Base-by-base conservation (phyloP, 345 rosid species). In the Salix arbutifolia region DNA sequence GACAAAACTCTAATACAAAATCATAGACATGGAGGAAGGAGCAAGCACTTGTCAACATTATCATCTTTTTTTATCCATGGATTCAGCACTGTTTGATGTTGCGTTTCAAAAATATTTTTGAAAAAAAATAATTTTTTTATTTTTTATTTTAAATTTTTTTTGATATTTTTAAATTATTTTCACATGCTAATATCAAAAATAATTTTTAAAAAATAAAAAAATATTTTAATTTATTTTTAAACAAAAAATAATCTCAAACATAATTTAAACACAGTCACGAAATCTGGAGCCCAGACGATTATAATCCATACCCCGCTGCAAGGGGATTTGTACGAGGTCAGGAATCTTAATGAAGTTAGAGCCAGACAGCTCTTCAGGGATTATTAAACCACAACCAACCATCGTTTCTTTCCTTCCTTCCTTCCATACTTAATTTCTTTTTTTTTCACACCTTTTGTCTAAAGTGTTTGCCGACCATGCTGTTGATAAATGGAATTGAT, bases 401-500 rank as follows among this genome's bases (percentile, higher is more conserved):
- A 71, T 21, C 18, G 33, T 37, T 1, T 42, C 18, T 18, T 50
- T n/a, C 19, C n/a, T 37, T 8, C 19, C n/a, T 37, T 8, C 26
- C 10, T 21, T 8, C 37, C 37, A 5, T 33, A 16, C 10, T 21
- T 69, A 19, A 0, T 26, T 18, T 2, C 26, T 62, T 53, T 18
- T 53, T 18, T 0, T 31, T n/a, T 9, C 4, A 3, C n/a, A 1
- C 5, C 38, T 58, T 37, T 44, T 21, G 61, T 66, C 35, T n/a
- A 4, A 16, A 2, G 33, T 8, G 62, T 64, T 69, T 31, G 72
- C 23, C 37, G 42, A 62, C 69, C 46, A 42, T 26, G 70, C 21
- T 14, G 65, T 62, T 7, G 31, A 50, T 30, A 38, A 46, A 71
- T 35, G 71, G 60, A 70, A 56, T 69, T 72, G 77, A 75, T 61